Evolutionary conservation across 2,329 filamentous ascomycete genomes (phyloP).

Genomic region (Trichoderma atroviride): DNA sequence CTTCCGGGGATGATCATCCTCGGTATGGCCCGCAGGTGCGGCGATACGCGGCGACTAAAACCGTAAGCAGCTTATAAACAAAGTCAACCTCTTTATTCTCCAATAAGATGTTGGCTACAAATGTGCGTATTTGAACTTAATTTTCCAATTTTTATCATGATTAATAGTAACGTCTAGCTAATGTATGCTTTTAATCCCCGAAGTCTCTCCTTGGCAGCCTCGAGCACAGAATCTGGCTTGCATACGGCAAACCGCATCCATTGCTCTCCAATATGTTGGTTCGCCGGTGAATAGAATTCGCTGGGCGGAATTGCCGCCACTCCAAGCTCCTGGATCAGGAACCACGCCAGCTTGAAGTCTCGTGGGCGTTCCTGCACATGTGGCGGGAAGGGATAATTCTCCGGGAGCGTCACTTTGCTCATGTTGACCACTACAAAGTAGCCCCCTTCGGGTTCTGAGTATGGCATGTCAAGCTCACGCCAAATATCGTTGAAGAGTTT

Average conservation of each 20-base stretch:
- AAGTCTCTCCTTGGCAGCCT: slow-evolving; percentile 13
- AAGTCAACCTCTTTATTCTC: not conserved
- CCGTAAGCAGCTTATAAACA: not conserved
- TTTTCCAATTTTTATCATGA: not conserved
- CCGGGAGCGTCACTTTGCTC: slow-evolving; percentile 10
- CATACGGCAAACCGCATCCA: slow-evolving; percentile 20
- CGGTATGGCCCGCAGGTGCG: not conserved
- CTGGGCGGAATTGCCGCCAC: slow-evolving; percentile 9
- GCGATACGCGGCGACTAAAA: not conserved
- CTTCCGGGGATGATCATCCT: not conserved
- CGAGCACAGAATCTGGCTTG: slow-evolving; percentile 3
- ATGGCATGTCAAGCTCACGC: slow-evolving; percentile 11
- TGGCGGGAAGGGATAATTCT: not conserved
- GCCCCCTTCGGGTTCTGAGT: slow-evolving; percentile 10
- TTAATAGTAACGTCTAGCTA: not conserved
- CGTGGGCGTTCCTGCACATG: not conserved
- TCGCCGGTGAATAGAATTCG: slow-evolving; percentile 5
- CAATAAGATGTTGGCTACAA: not conserved
- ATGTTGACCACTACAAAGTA: slow-evolving; percentile 14
- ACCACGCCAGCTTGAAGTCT: slow-evolving; percentile 17
- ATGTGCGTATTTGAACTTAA: not conserved
- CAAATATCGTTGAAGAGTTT: slow-evolving; percentile 12
- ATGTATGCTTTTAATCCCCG: slow-evolving; percentile 10
- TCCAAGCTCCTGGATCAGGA: slow-evolving; percentile 11
- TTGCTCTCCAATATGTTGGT: slow-evolving; percentile 15